Base-by-base conservation (phyloP, 2,329 filamentous ascomycete genomes). In the Aspergillus ochraceus region DNA sequence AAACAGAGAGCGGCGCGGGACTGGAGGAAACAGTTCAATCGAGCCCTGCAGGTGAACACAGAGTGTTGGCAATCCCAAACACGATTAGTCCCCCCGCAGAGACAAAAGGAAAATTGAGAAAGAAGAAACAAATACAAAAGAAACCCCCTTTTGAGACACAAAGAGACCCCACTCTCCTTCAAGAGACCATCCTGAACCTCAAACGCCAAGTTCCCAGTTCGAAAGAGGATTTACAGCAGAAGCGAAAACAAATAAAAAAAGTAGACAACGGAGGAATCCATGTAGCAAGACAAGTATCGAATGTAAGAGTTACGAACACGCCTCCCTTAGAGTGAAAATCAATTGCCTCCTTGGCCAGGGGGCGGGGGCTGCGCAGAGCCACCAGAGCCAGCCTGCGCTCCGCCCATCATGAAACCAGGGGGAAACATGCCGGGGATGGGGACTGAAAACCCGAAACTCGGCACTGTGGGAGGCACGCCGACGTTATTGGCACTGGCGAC, bases 401-500 rank as follows among this genome's bases (percentile, higher is more conserved):
- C 74, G 45, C 75, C 75, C 68, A 80, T 73, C 73, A 80, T 78
- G 66, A 81, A 82, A 12, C 78, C 79, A 20, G 79, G 77, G 55
- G 79, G 79, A 26, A 82, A 76, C 72, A 80, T 77, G 36, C 36
- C 36, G 46, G 78, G 77, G 77, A 81, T 81, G 11, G 78, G 74
- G 60, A 81, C 79, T 42, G 80, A 81, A 67, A 84, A 85, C 9
- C 82, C 83, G 61, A 85, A 85, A 3, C 81, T 80, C 49, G 83
- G 83, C 6, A 85, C 81, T 6, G 82, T 78, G 14, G 83, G 82
- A 3, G 83, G 79, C 2, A 84, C 82, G 9, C 78, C 82, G 29
- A 84, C 78, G 53, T 78, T 79, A 61, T 74, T 78, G 56, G 69
- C 64, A 59, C 71, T 76, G 54, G 71, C 64, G 17, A 71, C 66